Percentiles rank a stretch among this genome's conserved stretches.
These are phyloP conservation scores for Tulasnella sp. DNA, from an alignment of 768 basidiomycete genomes.

Conservation along the genomic window DNA sequence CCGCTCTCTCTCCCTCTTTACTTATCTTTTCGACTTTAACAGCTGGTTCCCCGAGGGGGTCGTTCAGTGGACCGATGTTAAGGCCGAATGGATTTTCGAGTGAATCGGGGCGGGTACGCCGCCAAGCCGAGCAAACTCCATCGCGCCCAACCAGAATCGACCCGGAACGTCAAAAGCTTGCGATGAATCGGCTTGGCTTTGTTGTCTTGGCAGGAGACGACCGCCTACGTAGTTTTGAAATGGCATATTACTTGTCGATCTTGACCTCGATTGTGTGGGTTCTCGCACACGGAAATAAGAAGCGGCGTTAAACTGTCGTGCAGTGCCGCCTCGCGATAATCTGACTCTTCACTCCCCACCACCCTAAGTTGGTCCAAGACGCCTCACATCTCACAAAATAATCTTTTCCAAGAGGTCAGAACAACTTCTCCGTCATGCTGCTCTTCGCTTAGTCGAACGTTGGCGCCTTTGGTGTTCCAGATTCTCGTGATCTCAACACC, in stretches of 20 bases:
- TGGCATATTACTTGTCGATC: background rate
- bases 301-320: background rate
- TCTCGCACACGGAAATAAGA: background rate
- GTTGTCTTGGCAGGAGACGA: background rate
- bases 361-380: background rate
- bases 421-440: no score
- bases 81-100: conserved; percentile 75
- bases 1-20: background rate
- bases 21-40: background rate
- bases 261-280: background rate
- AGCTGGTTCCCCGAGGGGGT: conserved; percentile 92
- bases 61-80: conserved; percentile 57
- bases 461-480: no score
- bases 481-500: no score
- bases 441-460: no score
- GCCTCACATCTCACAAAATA: no score
- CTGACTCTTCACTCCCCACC: background rate
- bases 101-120: conserved; percentile 30
- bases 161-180: background rate
- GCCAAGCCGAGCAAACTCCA: background rate
- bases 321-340: background rate
- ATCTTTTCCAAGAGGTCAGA: no score
- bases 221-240: background rate
- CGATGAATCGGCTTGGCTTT: background rate
- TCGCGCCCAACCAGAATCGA: background rate